phyloP scores from a whole-genome alignment of 345 rosid genomes.

The Eucalyptus rudis region DNA sequence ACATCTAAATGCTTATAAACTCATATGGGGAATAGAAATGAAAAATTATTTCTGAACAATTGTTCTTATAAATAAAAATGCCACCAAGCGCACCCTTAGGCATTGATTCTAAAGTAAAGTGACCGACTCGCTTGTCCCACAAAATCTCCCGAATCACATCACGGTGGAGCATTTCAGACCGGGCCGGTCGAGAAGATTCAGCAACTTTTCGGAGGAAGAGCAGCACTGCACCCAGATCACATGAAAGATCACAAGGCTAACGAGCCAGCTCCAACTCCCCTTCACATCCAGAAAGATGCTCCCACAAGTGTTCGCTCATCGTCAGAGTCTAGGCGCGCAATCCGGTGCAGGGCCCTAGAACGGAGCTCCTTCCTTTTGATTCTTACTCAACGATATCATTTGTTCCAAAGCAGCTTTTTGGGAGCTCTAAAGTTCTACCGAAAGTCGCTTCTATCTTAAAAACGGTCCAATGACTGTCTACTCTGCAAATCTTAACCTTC shows the following conservation, averaged over 20 bases:
- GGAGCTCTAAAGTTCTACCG: background rate
- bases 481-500: background rate
- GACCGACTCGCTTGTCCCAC: background rate
- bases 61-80: accelerated
- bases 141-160: background rate
- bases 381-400: background rate
- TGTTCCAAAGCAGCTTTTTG: background rate
- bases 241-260: background rate
- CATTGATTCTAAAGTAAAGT: background rate
- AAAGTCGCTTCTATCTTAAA: background rate
- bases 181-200: background rate
- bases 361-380: background rate
- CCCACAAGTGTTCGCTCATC: background rate
- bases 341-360: background rate
- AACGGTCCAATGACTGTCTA: background rate
- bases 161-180: background rate
- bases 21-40: accelerated
- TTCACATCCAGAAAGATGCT: background rate
- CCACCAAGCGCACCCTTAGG: accelerated
- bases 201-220: background rate
- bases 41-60: too few species aligned
- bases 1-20: accelerated
- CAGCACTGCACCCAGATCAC: background rate
- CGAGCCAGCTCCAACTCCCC: background rate
- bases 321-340: too few species aligned